phyloP scores from a whole-genome alignment of 2,329 filamentous ascomycete species.

The Aureobasidium uvarum region DNA sequence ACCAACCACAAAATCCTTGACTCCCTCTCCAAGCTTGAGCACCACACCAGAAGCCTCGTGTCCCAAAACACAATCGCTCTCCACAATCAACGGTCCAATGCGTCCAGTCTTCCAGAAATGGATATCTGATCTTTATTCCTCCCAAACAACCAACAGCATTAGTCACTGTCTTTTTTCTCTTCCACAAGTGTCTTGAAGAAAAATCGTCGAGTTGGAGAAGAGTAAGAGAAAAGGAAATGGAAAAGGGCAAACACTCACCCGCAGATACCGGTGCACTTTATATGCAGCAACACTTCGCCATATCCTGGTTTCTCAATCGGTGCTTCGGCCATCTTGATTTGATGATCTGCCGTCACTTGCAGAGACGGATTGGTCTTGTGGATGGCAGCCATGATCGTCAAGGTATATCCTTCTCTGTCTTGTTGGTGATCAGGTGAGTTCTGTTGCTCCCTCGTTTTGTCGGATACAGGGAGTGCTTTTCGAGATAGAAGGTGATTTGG shows the following conservation, averaged over 20 bases:
- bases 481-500: too few relatives aligned
- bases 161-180: too few relatives aligned
- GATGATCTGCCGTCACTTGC: constrained; percentile 24
- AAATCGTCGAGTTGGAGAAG: too few relatives aligned
- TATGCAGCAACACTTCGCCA: constrained; percentile 18
- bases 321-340: constrained; percentile 20
- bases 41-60: constrained; percentile 64
- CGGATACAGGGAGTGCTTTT: too few relatives aligned
- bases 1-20: constrained; percentile 52
- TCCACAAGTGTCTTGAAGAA: too few relatives aligned
- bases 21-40: constrained; percentile 56
- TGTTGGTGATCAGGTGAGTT: too few relatives aligned
- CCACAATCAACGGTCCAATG: constrained; percentile 61
- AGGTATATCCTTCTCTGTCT: neutral
- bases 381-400: neutral
- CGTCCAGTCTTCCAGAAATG: constrained; percentile 67
- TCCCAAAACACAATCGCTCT: constrained; percentile 63
- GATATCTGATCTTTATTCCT: constrained; percentile 55
- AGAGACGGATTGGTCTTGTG: constrained; percentile 14
- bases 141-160: too few relatives aligned
- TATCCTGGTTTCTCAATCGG: constrained; percentile 9
- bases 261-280: constrained; percentile 91
- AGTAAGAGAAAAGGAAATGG: too few relatives aligned
- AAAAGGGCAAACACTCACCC: constrained; percentile 56
- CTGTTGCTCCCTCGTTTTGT: too few relatives aligned